phyloP scores from a whole-genome alignment of 73 alveolate species.

The Blepharisma stoltei region DNA sequence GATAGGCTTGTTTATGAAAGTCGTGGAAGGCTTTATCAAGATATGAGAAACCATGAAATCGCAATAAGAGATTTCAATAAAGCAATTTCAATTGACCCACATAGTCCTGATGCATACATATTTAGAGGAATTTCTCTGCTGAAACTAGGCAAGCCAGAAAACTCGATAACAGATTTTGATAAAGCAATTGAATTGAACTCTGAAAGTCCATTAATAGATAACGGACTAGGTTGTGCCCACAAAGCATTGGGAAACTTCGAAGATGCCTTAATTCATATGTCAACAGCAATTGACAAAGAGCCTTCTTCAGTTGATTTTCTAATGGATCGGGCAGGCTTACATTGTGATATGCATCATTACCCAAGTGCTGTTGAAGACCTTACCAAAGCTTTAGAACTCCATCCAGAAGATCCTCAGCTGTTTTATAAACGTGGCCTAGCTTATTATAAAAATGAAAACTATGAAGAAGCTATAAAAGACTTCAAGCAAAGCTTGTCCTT shows the following conservation, averaged over 20 bases:
- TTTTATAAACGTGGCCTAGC: slow-evolving; percentile 80
- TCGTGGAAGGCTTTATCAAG: slow-evolving; percentile 79
- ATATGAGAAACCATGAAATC: slow-evolving; percentile 76
- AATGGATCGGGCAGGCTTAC: slow-evolving; percentile 72
- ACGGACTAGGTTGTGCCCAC: slow-evolving; percentile 78
- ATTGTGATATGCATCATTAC: slow-evolving; percentile 51
- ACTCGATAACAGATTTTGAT: slow-evolving; percentile 72
- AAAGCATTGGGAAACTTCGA: slow-evolving; percentile 73
- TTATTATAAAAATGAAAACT: slow-evolving; percentile 63
- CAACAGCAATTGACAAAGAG: slow-evolving; percentile 62
- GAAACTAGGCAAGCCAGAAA: slow-evolving; percentile 52
- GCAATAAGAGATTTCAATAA: slow-evolving; percentile 75
- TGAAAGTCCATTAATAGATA: slow-evolving; percentile 62
- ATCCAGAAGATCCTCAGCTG: slow-evolving; percentile 74
- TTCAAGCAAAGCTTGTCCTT: slow-evolving; percentile 60
- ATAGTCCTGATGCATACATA: slow-evolving; percentile 64
- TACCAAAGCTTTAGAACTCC: slow-evolving; percentile 54
- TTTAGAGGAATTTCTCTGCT: slow-evolving; percentile 76
- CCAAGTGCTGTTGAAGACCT: slow-evolving; percentile 69
- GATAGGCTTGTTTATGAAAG: slow-evolving; percentile 63
- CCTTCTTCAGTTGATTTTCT: slow-evolving; percentile 61
- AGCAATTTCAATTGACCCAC: slow-evolving; percentile 66
- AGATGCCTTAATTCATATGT: slow-evolving; percentile 65
- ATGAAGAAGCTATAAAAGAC: slow-evolving; percentile 63
- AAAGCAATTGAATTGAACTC: slow-evolving; percentile 59